Evolutionary conservation across 2,329 filamentous ascomycete genomes (phyloP).

Genomic region (Apiospora phragmitis): DNA sequence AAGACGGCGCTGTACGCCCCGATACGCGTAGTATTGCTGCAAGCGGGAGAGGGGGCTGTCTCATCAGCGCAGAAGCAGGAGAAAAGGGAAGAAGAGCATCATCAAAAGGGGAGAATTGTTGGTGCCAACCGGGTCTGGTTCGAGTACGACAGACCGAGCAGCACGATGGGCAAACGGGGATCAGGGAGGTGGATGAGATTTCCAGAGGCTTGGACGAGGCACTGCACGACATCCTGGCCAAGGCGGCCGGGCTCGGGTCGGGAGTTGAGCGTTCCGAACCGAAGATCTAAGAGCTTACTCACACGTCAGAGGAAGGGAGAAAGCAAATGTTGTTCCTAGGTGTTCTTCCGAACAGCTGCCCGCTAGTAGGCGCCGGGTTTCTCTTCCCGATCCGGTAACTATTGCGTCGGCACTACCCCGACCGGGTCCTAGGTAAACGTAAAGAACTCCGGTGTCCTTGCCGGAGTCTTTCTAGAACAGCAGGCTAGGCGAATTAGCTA

Average conservation of each 20-base stretch:
- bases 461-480: neutral
- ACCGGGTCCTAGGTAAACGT: neutral
- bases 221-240: neutral
- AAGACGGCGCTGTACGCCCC: neutral
- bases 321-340: neutral
- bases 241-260: neutral
- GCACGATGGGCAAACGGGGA: neutral
- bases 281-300: neutral
- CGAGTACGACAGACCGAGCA: neutral
- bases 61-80: neutral
- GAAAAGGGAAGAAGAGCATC: neutral
- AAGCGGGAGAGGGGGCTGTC: neutral
- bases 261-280: neutral
- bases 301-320: neutral
- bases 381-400: too few species aligned
- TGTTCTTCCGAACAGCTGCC: neutral
- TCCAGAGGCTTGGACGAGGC: neutral
- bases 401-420: too few species aligned
- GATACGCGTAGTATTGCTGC: neutral
- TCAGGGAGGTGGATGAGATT: neutral
- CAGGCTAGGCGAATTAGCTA: neutral
- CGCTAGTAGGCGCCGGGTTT: too few species aligned
- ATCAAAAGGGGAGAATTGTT: too few species aligned
- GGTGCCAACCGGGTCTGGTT: neutral
- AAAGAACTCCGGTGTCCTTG: neutral